Conservation (phyloP, 2,329 filamentous ascomycete species). For the Colletotrichum gigasporum region DNA sequence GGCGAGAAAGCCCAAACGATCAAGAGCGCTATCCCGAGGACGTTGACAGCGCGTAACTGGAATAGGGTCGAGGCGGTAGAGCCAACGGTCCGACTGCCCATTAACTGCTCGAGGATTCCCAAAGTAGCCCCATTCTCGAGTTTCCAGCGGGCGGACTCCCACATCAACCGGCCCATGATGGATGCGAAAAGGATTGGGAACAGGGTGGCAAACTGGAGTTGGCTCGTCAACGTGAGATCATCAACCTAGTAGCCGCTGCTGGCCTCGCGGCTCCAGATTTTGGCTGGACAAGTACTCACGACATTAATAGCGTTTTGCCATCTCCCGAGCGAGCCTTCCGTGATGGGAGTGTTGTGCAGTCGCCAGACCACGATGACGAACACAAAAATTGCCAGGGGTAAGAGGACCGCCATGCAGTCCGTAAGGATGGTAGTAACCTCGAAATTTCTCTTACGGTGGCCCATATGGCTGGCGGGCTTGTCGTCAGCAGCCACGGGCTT, state of each 20-base stretch:
- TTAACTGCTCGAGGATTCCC: slow-evolving; percentile 38
- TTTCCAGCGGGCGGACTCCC: slow-evolving; percentile 37
- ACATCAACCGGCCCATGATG: slow-evolving; percentile 37
- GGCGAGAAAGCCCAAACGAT: slow-evolving; percentile 41
- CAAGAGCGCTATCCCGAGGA: slow-evolving; percentile 36
- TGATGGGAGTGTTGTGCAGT: no score
- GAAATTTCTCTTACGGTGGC: no score
- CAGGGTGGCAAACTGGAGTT: slow-evolving; percentile 29
- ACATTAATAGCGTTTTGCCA: no score
- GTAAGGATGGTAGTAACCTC: not conserved
- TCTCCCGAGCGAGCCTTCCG: no score
- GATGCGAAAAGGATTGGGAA: slow-evolving; percentile 42
- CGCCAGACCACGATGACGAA: no score
- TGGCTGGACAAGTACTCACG: no score
- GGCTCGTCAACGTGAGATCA: not conserved
- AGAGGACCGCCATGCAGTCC: not conserved
- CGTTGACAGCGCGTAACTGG: slow-evolving; percentile 37
- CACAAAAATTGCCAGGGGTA: not conserved
- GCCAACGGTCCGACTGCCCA: slow-evolving; percentile 41
- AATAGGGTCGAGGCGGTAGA: slow-evolving; percentile 38
- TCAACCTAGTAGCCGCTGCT: no score
- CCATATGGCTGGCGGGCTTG: no score
- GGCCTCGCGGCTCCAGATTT: no score
- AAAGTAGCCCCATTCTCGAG: slow-evolving; percentile 39
- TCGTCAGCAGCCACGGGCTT: no score